Base-by-base conservation (phyloP, 2,329 filamentous ascomycete genomes). In the Cercospora sojina region DNA sequence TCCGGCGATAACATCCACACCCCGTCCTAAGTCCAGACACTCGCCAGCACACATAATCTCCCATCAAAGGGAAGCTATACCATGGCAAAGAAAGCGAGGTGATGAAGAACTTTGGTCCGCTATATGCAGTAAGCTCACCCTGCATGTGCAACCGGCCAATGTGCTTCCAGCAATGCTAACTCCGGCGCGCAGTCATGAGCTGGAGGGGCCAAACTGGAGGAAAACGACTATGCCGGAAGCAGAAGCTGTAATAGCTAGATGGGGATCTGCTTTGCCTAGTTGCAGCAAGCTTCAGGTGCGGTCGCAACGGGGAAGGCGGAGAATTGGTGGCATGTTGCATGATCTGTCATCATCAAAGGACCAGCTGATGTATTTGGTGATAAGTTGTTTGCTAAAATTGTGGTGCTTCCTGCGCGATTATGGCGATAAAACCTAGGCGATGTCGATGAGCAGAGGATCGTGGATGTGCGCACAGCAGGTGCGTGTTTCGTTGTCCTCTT, bases 201-300 rank as follows among this genome's bases (percentile, higher is more conserved):
- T 32, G n/a, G 51, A 56, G 23, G 23, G 51, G 51, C 8, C 51
- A 56, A 32, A 29, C 16, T 32, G 13, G 29, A 31, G 51, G 51
- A 5, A 56, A 56, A 31, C 51, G 51, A 56, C 51, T 29, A 56
- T 56, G 2, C 51, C 51, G 5, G 16, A 56, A 56, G 51, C 29
- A 32, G 51, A 29, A 56, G 51, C 51, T 56, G 51, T 56, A 6
- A 56, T 56, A 25, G 51, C 51, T 56, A 32, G 51, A 56, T 16
- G 25, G 51, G 51, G 51, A 56, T 29, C 51, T 56, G 51, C 51
- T 56, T 31, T 56, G 51, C 51, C 51, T 56, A 12, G 51, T 56
- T 56, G 29, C 51, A 56, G 51, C 51, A 27, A 27, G 20, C 25
- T 27, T n/a, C 25, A 32, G 3, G 51, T 56, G 51, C 51, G 51